A percentile compares a stretch with the other conserved stretches of the same genome.
These are phyloP conservation scores for Kwoniella heveanensis DNA, from an alignment of 768 basidiomycete genomes.

Conservation along the genomic window DNA sequence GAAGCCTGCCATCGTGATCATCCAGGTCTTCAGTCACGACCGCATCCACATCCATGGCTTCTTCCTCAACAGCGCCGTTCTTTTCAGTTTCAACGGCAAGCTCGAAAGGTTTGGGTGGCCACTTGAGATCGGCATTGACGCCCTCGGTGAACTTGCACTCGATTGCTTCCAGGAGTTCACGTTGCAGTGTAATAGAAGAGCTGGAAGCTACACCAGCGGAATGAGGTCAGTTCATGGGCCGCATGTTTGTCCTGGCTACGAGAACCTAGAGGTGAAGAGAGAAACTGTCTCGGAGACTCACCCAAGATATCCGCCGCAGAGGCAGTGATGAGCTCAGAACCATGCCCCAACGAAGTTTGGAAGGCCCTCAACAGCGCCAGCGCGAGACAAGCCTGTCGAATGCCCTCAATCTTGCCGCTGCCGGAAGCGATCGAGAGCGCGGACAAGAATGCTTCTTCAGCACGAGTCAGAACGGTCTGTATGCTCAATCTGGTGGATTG, in stretches of 20 bases:
- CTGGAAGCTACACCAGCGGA: slow-evolving; percentile 64
- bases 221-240: not conserved
- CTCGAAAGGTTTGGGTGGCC: slow-evolving; percentile 61
- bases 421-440: slow-evolving; percentile 64
- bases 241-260: too few species aligned
- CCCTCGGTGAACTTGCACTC: slow-evolving; percentile 66
- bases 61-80: slow-evolving; percentile 12
- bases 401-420: slow-evolving; percentile 68
- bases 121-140: slow-evolving; percentile 68
- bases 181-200: slow-evolving; percentile 73
- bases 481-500: slow-evolving; percentile 57
- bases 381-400: slow-evolving; percentile 74
- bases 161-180: slow-evolving; percentile 84
- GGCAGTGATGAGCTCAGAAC: slow-evolving; percentile 60
- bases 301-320: slow-evolving; percentile 67
- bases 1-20: slow-evolving; percentile 20
- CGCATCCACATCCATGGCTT: slow-evolving; percentile 45
- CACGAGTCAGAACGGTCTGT: slow-evolving; percentile 65
- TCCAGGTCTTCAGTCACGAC: slow-evolving; percentile 8
- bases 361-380: slow-evolving; percentile 72
- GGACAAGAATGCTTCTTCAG: slow-evolving; percentile 71
- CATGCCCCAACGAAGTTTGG: slow-evolving; percentile 76
- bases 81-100: slow-evolving; percentile 43
- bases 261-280: too few species aligned
- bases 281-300: too few species aligned